Evolutionary conservation across 371 early-diverging fungal species (phyloP).

Genomic region (Zychaea mexicana): DNA sequence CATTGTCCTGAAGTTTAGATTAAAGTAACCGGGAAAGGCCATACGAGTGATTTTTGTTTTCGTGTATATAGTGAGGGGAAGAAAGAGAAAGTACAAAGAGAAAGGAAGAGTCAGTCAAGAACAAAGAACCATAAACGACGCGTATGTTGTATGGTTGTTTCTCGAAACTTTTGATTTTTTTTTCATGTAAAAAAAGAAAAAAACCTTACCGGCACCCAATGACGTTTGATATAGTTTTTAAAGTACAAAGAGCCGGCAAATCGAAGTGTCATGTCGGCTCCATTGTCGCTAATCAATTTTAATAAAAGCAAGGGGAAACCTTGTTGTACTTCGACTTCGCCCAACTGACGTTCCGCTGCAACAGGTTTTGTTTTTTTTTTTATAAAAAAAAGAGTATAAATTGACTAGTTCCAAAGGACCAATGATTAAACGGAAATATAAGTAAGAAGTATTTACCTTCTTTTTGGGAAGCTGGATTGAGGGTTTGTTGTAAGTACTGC

Average conservation of each 20-base stretch:
- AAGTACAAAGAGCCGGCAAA: slow-evolving; percentile 89
- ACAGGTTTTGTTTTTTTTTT: background rate
- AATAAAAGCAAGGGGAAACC: slow-evolving; percentile 79
- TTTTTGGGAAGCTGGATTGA: slow-evolving; percentile 75
- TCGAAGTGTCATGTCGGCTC: slow-evolving; percentile 62
- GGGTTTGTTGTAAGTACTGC: slow-evolving; percentile 73
- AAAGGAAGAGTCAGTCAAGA: too few relatives aligned
- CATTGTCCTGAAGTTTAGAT: slow-evolving; percentile 42
- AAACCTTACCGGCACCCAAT: slow-evolving; percentile 79
- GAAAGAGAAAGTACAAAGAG: too few relatives aligned
- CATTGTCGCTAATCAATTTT: slow-evolving; percentile 64
- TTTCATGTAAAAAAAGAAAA: too few relatives aligned
- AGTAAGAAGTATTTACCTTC: slow-evolving; percentile 75
- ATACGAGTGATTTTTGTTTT: too few relatives aligned
- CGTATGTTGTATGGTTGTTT: background rate
- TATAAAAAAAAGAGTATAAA: background rate
- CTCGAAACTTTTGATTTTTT: background rate
- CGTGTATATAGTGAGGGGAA: too few relatives aligned
- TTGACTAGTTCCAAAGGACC: too few relatives aligned
- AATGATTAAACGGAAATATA: background rate
- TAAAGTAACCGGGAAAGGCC: background rate
- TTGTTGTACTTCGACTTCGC: slow-evolving; percentile 63
- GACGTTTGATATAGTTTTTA: slow-evolving; percentile 91
- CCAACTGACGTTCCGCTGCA: slow-evolving; percentile 68
- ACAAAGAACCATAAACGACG: background rate